Conservation (phyloP, 441 rosid genomes). For the Euphorbia schlechtendalii region DNA sequence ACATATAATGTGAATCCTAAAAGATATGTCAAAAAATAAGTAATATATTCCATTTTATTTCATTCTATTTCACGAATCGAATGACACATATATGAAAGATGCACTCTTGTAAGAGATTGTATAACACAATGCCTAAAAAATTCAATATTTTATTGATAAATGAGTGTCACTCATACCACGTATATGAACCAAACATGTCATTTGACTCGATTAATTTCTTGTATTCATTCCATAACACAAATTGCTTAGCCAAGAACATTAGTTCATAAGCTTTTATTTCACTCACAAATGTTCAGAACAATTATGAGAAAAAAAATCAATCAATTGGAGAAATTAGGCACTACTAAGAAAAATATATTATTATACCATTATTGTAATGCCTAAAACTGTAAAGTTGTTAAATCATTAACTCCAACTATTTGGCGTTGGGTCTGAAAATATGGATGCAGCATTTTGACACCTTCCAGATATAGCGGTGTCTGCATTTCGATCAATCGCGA, state of each 20-base stretch:
- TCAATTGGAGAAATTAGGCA: neutral
- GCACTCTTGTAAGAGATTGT: too few species aligned
- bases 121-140: too few species aligned
- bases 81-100: too few species aligned
- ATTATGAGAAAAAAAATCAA: neutral
- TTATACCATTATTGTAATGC: constrained; percentile 4
- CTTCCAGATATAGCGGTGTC: constrained; percentile 72
- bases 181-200: too few species aligned
- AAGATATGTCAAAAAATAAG: too few species aligned
- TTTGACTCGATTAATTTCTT: too few species aligned
- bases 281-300: neutral
- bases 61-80: too few species aligned
- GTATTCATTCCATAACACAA: too few species aligned
- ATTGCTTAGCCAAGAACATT: neutral
- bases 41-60: too few species aligned
- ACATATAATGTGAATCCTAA: too few species aligned
- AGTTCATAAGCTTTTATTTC: neutral
- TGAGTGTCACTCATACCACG: too few species aligned
- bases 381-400: constrained; percentile 14
- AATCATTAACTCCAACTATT: constrained; percentile 10
- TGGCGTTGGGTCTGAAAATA: constrained; percentile 38
- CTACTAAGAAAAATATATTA: neutral
- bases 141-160: too few species aligned
- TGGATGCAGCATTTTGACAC: constrained; percentile 60
- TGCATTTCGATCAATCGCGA: constrained; percentile 91